These are phyloP conservation scores for Trichophaea hybrida DNA, from an alignment of 2,329 filamentous ascomycete species.

Conservation along the genomic window DNA sequence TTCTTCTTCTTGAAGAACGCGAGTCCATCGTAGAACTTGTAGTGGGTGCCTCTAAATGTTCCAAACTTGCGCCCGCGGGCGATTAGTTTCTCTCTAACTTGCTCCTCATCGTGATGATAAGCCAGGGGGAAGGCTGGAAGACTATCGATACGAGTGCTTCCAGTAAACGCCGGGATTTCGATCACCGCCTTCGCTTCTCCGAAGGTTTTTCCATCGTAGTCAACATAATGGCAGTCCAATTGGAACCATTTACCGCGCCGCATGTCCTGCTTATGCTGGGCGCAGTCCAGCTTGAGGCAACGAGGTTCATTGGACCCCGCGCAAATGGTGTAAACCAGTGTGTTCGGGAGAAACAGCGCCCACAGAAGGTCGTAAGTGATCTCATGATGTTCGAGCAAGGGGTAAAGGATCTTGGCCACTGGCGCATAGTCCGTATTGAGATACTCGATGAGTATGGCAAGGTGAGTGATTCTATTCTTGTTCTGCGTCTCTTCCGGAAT, in stretches of 20 bases:
- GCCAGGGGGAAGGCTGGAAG: conserved; percentile 54
- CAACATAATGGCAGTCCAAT: conserved; percentile 64
- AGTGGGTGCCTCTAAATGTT: conserved; percentile 64
- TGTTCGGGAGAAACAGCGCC: conserved; percentile 80
- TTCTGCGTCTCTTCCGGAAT: conserved; percentile 48
- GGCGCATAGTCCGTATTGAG: conserved; percentile 69
- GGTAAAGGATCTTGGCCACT: conserved; percentile 64
- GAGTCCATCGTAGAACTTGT: conserved; percentile 68
- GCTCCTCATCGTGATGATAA: conserved; percentile 60
- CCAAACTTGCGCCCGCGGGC: conserved; percentile 77
- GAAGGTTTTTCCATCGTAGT: conserved; percentile 78
- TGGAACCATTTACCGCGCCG: conserved; percentile 61
- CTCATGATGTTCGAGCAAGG: conserved; percentile 63
- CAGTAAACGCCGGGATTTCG: conserved; percentile 62
- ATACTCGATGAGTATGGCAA: conserved; percentile 61
- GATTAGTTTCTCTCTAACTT: conserved; percentile 51
- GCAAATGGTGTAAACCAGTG: conserved; percentile 60
- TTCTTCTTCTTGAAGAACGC: conserved; percentile 74
- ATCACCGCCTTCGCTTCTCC: conserved; percentile 57
- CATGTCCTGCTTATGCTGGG: conserved; percentile 54
- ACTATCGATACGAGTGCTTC: conserved; percentile 68
- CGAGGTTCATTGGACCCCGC: conserved; percentile 67
- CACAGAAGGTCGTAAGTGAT: conserved; percentile 82
- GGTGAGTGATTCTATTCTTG: conserved; percentile 45
- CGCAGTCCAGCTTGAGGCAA: conserved; percentile 67